Evolutionary conservation across 495 filamentous ascomycete species (phyloP), one percentile per base, ranked within the genome.

Genomic region (Xylaria cubensis): DNA sequence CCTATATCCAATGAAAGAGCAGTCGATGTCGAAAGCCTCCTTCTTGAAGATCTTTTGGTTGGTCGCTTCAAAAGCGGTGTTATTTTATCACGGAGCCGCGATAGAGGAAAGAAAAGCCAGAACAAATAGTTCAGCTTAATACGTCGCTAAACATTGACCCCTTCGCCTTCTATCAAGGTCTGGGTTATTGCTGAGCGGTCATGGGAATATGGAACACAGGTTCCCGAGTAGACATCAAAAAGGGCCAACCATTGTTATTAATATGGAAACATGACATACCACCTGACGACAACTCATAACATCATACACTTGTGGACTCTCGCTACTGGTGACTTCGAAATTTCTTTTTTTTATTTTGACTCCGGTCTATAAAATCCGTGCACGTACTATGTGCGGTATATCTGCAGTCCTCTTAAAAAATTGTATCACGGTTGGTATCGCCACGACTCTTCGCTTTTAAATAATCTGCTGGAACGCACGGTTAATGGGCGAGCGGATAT

Each of bases 401-500:
- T 36, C 66, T 46, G 51, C 55, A 62, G 44, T n/a, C 24, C 15
- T 69, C 69, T 56, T 64, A 21, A 53, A n/a, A 61, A 61, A 55
- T 39, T 71, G 39, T n/a, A 34, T 56, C 59, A 44, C 21, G 29
- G 50, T 63, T 63, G 36, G 61, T 63, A 64, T 64, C 59, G n/a
- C 39, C 46, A 50, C 36, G 3, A 34, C 39, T 44, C 55, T 39
- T 58, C 6, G 7, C 41, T 24, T 64, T 81, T 93, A 95, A 83
- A 95, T 93, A 72, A 95, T 83, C 83, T 96, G 92, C 82, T 90
- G 82, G 87, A 96, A 96, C 70, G 93, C 96, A 79, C 94, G 92
- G 90, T 98, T 97, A 85, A 99, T 83, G 69, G 97, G 96, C 50
- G 94, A 97, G 80, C 96, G 94, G 74, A 97, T 88, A 75, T 91